These are phyloP conservation scores for Arthonia radiata DNA, from an alignment of 495 filamentous ascomycete species.

Conservation along the genomic window DNA sequence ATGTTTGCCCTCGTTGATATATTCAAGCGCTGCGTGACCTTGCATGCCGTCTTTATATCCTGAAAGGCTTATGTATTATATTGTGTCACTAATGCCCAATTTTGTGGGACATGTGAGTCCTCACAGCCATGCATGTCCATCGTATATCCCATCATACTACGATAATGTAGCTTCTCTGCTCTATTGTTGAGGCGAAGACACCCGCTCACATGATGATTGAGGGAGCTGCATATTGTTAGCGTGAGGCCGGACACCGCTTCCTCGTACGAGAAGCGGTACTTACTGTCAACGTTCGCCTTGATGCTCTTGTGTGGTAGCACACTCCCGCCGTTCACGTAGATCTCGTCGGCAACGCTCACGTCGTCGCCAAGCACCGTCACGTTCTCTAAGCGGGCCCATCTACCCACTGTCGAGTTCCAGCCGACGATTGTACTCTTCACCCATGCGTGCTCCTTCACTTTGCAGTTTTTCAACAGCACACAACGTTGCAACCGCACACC, in stretches of 20 bases:
- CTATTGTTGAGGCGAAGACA: too few species aligned
- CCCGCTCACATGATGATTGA: neutral
- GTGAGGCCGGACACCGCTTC: neutral
- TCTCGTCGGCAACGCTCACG: conserved; percentile 95
- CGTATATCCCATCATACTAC: too few species aligned
- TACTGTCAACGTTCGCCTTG: conserved; percentile 89
- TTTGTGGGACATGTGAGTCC: too few species aligned
- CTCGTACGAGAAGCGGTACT: conserved; percentile 9
- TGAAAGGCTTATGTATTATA: too few species aligned
- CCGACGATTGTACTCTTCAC: conserved; percentile 97
- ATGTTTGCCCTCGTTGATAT: too few species aligned
- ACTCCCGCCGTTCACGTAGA: conserved; percentile 95
- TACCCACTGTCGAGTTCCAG: conserved; percentile 92
- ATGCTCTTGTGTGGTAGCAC: conserved; percentile 97
- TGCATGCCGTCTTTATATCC: too few species aligned
- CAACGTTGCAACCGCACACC: conserved; percentile 87
- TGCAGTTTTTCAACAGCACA: conserved; percentile 68
- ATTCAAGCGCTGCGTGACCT: too few species aligned
- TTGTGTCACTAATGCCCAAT: too few species aligned
- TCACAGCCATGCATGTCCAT: too few species aligned
- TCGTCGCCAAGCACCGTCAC: conserved; percentile 94
- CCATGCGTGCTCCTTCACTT: conserved; percentile 98
- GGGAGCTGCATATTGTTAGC: neutral
- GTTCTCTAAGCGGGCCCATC: conserved; percentile 93
- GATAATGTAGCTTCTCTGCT: too few species aligned